phyloP scores from a whole-genome alignment of 768 basidiomycete genomes.

The Tephrocybe sp. region DNA sequence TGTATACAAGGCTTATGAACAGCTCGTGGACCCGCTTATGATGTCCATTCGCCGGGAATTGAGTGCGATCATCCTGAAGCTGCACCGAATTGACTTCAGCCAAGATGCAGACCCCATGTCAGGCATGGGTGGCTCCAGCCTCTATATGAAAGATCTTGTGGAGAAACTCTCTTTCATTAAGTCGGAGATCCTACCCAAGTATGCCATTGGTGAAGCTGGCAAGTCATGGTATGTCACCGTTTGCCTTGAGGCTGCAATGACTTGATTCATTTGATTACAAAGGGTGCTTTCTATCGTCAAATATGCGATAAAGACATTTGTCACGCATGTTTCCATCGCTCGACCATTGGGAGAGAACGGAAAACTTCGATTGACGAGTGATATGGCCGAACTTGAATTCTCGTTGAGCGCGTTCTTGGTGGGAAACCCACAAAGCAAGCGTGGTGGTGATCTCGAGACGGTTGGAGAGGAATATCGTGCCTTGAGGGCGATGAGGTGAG shows the following conservation, averaged over 20 bases:
- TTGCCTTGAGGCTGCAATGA: neutral
- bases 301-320: slow-evolving; percentile 81
- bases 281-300: slow-evolving; percentile 71
- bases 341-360: slow-evolving; percentile 89
- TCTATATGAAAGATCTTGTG: slow-evolving; percentile 89
- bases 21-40: slow-evolving; percentile 59
- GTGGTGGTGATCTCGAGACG: slow-evolving; percentile 64
- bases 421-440: slow-evolving; percentile 53
- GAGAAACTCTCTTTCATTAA: slow-evolving; percentile 87
- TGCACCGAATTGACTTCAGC: slow-evolving; percentile 84
- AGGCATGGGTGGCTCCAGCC: slow-evolving; percentile 65
- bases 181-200: slow-evolving; percentile 68
- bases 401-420: slow-evolving; percentile 77
- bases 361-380: slow-evolving; percentile 90
- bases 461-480: slow-evolving; percentile 87
- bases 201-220: slow-evolving; percentile 66
- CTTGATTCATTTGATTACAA: slow-evolving; percentile 1
- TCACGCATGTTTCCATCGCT: slow-evolving; percentile 91
- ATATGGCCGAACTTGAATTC: slow-evolving; percentile 97
- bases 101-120: slow-evolving; percentile 66
- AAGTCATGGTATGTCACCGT: slow-evolving; percentile 64
- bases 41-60: slow-evolving; percentile 78
- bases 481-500: slow-evolving; percentile 82
- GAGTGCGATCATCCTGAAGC: slow-evolving; percentile 69
- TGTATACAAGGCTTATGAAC: slow-evolving; percentile 48